Evolutionary conservation across 2,329 filamentous ascomycete species (phyloP).

Genomic region (Trichoderma asperellum): DNA sequence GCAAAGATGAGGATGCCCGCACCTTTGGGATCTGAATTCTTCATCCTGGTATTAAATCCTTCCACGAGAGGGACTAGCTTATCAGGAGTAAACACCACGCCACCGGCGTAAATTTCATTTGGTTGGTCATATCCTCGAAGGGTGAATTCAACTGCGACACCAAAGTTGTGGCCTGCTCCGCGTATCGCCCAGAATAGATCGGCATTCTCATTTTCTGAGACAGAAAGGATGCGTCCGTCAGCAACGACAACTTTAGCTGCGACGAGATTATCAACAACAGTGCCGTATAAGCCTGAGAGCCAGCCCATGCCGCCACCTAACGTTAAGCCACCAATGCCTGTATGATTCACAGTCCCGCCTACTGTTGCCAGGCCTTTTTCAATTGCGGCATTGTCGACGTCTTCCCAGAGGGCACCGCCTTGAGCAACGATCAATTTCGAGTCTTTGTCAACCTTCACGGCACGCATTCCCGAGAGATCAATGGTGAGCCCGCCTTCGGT

Average conservation of each 20-base stretch:
- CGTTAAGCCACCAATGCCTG: conserved; percentile 62
- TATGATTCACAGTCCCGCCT: conserved; percentile 65
- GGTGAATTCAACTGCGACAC: conserved; percentile 47
- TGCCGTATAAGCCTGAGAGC: conserved; percentile 57
- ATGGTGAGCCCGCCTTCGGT: conserved; percentile 58
- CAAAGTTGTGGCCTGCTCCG: conserved; percentile 52
- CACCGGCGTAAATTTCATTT: conserved; percentile 39
- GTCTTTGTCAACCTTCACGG: conserved; percentile 51
- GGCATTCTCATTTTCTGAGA: conserved; percentile 46
- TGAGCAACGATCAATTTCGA: conserved; percentile 51
- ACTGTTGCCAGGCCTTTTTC: conserved; percentile 59
- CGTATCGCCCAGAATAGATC: conserved; percentile 56
- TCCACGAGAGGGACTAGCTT: conserved; percentile 36
- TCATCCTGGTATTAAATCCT: conserved; percentile 32
- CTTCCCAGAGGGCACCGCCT: conserved; percentile 57
- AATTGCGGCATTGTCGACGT: conserved; percentile 56
- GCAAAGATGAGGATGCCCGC: conserved; percentile 41
- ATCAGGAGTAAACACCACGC: conserved; percentile 36
- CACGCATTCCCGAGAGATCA: conserved; percentile 55
- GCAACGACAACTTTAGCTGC: conserved; percentile 46
- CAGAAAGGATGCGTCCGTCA: conserved; percentile 41
- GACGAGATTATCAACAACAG: conserved; percentile 51
- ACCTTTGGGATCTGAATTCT: conserved; percentile 34
- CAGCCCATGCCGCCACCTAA: conserved; percentile 64
- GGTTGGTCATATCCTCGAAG: conserved; percentile 37